A percentile compares a stretch with the other conserved stretches of the same genome.
These are phyloP conservation scores for Aethionema arabicum DNA, from an alignment of 345 rosid genomes.

Conservation along the genomic window DNA sequence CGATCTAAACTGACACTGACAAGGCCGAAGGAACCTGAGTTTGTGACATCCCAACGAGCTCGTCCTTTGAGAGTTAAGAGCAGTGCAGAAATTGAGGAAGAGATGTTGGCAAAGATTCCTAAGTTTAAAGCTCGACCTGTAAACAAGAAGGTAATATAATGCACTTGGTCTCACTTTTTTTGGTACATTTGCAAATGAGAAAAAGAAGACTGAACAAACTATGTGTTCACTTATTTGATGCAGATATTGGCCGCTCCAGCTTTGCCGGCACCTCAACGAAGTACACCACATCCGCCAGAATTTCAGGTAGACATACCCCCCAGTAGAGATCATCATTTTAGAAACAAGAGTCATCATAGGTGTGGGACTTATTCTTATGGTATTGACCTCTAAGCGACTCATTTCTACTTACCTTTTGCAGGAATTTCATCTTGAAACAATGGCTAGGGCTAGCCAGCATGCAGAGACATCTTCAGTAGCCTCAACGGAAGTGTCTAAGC, in stretches of 20 bases:
- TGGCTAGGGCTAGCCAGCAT: slow-evolving; percentile 74
- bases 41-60: slow-evolving; percentile 82
- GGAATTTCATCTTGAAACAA: slow-evolving; percentile 91
- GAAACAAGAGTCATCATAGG: neutral
- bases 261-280: slow-evolving; percentile 61
- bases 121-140: slow-evolving; percentile 97
- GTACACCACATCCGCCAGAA: slow-evolving; percentile 71
- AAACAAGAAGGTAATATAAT: slow-evolving; percentile 90
- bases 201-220: slow-evolving; percentile 1
- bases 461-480: slow-evolving; percentile 78
- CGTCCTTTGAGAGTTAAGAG: slow-evolving; percentile 81
- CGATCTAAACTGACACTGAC: slow-evolving; percentile 74
- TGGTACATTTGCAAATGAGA: neutral
- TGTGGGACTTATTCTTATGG: slow-evolving; percentile 1
- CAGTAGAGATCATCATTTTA: slow-evolving; percentile 12
- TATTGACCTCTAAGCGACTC: slow-evolving; percentile 17
- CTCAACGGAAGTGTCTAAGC: slow-evolving; percentile 65
- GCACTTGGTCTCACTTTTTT: slow-evolving; percentile 4
- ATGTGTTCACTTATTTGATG: slow-evolving; percentile 21
- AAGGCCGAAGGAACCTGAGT: slow-evolving; percentile 89
- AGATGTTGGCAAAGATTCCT: slow-evolving; percentile 94
- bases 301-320: slow-evolving; percentile 65
- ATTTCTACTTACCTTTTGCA: slow-evolving; percentile 36
- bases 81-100: slow-evolving; percentile 94
- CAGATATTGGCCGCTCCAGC: slow-evolving; percentile 81